A percentile compares a stretch with the other conserved stretches of the same genome.
phyloP scores from a whole-genome alignment of 202 grass and related monocot species.

The Thinopyrum obtusiflorum region DNA sequence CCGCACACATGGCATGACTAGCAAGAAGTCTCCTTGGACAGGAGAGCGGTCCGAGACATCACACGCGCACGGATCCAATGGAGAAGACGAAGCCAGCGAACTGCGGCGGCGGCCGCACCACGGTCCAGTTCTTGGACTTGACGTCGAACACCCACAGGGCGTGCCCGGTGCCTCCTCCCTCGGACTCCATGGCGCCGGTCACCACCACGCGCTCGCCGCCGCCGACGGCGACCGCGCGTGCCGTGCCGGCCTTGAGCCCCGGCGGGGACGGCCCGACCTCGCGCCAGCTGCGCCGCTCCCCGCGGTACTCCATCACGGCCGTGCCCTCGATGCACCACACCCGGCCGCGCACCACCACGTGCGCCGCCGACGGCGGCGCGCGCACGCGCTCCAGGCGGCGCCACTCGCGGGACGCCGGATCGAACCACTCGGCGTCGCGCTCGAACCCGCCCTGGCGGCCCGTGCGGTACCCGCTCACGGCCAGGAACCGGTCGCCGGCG shows the following conservation, averaged over 20 bases:
- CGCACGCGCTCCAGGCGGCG: conserved; percentile 52
- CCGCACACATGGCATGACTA: neutral
- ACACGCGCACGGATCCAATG: conserved; percentile 37
- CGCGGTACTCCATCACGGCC: conserved; percentile 40
- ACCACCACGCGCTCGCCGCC: conserved; percentile 53
- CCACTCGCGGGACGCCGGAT: conserved; percentile 41
- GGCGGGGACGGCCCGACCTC: conserved; percentile 44
- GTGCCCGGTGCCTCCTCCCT: conserved; percentile 3
- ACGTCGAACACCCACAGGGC: conserved; percentile 55
- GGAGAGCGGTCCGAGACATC: neutral
- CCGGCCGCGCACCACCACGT: conserved; percentile 30
- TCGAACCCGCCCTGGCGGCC: conserved; percentile 65
- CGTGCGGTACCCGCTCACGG: conserved; percentile 72
- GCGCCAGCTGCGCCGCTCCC: conserved; percentile 15
- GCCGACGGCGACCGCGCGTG: conserved; percentile 35
- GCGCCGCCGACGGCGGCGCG: conserved; percentile 31
- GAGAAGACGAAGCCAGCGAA: conserved; percentile 67
- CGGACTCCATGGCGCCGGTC: conserved; percentile 27
- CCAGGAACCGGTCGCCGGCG: conserved; percentile 48
- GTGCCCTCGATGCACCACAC: conserved; percentile 61
- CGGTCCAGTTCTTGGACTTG: conserved; percentile 49
- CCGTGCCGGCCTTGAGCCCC: conserved; percentile 43
- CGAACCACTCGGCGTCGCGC: conserved; percentile 78
- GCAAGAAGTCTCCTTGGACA: neutral
- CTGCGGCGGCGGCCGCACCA: conserved; percentile 39